Evolutionary conservation across 306 rosid species (phyloP).

Genomic region (Corylus americana): DNA sequence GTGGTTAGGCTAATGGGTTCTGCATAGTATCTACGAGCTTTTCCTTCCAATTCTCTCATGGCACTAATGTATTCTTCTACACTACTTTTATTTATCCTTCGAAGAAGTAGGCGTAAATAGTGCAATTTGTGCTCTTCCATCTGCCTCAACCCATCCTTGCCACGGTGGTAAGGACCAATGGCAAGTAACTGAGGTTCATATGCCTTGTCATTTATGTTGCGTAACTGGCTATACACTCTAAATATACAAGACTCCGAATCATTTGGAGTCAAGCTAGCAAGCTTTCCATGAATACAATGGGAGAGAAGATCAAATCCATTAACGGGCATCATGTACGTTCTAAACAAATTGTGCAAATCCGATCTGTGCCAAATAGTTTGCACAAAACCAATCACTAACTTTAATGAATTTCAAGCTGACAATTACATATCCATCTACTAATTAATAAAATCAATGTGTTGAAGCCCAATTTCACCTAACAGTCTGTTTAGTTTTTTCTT

Average conservation of each 20-base stretch:
- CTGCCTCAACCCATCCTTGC: neutral
- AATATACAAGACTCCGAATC: neutral
- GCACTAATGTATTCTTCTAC: neutral
- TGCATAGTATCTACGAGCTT: neutral
- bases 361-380: neutral
- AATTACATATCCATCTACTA: too few species aligned
- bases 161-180: neutral
- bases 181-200: neutral
- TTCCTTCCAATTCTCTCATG: neutral
- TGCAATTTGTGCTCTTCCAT: neutral
- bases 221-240: neutral
- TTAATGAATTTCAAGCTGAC: too few species aligned
- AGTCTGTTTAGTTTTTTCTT: too few species aligned
- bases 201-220: neutral
- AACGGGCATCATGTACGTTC: neutral
- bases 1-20: too few species aligned
- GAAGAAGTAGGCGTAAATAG: neutral
- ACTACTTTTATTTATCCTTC: neutral
- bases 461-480: too few species aligned
- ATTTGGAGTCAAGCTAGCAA: neutral
- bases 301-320: too few species aligned
- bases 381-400: too few species aligned
- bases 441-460: too few species aligned
- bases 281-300: neutral
- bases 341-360: neutral